These are phyloP conservation scores for Paramecium pentaurelia DNA, from an alignment of 73 alveolate species.

Conservation along the genomic window DNA sequence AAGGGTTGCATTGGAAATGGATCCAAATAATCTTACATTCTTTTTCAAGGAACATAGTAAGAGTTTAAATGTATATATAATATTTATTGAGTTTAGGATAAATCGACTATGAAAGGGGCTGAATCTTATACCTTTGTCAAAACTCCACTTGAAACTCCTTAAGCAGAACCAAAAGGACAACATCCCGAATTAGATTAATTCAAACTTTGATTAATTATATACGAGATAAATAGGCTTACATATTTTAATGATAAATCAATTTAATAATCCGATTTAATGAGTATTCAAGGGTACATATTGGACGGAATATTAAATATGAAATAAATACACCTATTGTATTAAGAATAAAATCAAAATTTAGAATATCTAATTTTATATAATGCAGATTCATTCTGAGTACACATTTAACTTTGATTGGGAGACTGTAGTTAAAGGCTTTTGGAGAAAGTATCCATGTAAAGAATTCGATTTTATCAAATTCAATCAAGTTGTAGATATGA, in stretches of 20 bases:
- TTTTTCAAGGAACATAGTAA: conserved; percentile 51
- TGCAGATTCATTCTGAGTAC: conserved; percentile 27
- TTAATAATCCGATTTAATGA: background rate
- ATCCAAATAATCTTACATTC: conserved; percentile 50
- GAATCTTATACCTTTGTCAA: conserved; percentile 31
- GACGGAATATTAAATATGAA: background rate
- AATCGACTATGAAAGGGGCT: conserved; percentile 59
- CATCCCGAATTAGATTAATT: conserved; percentile 7
- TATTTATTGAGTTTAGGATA: background rate
- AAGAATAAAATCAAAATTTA: background rate
- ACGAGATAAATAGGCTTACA: background rate
- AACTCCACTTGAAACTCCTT: conserved; percentile 52
- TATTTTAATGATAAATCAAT: background rate
- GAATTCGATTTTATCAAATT: conserved; percentile 41
- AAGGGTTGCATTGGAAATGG: conserved; percentile 35
- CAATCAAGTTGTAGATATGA: conserved; percentile 42
- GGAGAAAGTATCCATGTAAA: conserved; percentile 22
- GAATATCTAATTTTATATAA: background rate
- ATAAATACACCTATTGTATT: background rate
- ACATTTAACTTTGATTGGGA: conserved; percentile 46
- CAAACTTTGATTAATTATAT: background rate
- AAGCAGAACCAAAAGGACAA: background rate
- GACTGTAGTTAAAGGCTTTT: conserved; percentile 33
- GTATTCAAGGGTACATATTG: background rate
- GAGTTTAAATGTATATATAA: background rate